These are phyloP conservation scores for Pochonia chlamydosporia DNA, from an alignment of 2,329 filamentous ascomycete species.

Conservation along the genomic window DNA sequence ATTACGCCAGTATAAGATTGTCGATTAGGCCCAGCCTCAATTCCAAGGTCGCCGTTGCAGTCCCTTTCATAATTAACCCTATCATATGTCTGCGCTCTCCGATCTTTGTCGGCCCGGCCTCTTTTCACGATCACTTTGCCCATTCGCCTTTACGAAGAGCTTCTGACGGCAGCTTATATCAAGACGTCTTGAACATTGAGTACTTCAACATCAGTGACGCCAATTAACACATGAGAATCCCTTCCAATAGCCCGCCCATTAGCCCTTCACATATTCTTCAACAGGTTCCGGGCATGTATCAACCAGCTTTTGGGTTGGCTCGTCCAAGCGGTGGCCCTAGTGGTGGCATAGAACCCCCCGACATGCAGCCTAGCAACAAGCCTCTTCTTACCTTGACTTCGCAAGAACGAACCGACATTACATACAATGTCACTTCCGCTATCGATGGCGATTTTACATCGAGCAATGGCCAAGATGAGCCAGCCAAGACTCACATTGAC, in stretches of 20 bases:
- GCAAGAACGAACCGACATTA: constrained; percentile 51
- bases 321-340: constrained; percentile 33
- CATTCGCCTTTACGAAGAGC: constrained; percentile 77
- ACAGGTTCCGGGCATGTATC: constrained; percentile 46
- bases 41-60: constrained; percentile 80
- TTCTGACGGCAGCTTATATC: constrained; percentile 66
- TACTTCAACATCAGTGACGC: constrained; percentile 75
- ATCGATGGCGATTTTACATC: constrained; percentile 94
- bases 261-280: constrained; percentile 56
- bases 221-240: constrained; percentile 70
- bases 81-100: constrained; percentile 82
- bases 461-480: constrained; percentile 45
- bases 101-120: constrained; percentile 70
- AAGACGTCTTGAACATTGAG: constrained; percentile 71
- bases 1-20: constrained; percentile 44
- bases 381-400: constrained; percentile 48
- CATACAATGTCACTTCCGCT: constrained; percentile 82
- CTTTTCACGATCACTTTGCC: constrained; percentile 65
- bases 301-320: constrained; percentile 39
- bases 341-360: constrained; percentile 23
- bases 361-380: constrained; percentile 34
- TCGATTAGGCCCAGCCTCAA: constrained; percentile 49
- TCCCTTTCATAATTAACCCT: constrained; percentile 88
- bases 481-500: constrained; percentile 58
- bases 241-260: constrained; percentile 71